Evolutionary conservation across 2,329 filamentous ascomycete species (phyloP), one percentile per base, ranked within the genome.

Genomic region (Microdochium paspali): DNA sequence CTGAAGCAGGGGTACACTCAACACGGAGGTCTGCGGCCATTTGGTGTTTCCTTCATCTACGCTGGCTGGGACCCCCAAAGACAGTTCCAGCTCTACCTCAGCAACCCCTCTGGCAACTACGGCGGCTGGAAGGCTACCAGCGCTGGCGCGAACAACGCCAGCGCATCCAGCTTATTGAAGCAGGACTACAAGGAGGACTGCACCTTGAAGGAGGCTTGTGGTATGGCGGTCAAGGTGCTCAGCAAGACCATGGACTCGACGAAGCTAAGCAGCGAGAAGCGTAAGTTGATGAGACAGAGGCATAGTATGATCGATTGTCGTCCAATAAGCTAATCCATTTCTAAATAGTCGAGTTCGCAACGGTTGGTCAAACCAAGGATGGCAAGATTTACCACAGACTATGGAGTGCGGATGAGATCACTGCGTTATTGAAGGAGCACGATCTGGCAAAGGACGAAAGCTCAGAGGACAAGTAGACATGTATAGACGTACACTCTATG

Each of bases 241-340:
- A 97, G 93, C 79, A 98, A 98, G 83, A 98, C 93, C 5, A 98
- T 98, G 94, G 93, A 98, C 68, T 95, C 90, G 47, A 97, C 91
- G 47, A 98, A 96, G 77, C 72, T 98, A 64, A 96, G 90, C 75
- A 95, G 90, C 64, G 93, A 98, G 79, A 98, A 98, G 81, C 95
- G 90, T 95, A 72, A 68, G 87, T 76, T 40, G 23, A 13, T 15
- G n/a, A 12, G 23, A 21, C 18, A 15, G n/a, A n/a, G n/a, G n/a
- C n/a, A n/a, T n/a, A n/a, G n/a, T n/a, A n/a, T n/a, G n/a, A n/a
- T n/a, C n/a, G n/a, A n/a, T n/a, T n/a, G n/a, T n/a, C n/a, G n/a
- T n/a, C 59, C 45, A 49, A 50, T 24, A 26, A 20, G 39, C 46
- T 58, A 44, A 64, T 56, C 63, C 56, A n/a, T n/a, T 48, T 48